phyloP scores from a whole-genome alignment of 73 alveolate species.

The Paraurostyla sp. region DNA sequence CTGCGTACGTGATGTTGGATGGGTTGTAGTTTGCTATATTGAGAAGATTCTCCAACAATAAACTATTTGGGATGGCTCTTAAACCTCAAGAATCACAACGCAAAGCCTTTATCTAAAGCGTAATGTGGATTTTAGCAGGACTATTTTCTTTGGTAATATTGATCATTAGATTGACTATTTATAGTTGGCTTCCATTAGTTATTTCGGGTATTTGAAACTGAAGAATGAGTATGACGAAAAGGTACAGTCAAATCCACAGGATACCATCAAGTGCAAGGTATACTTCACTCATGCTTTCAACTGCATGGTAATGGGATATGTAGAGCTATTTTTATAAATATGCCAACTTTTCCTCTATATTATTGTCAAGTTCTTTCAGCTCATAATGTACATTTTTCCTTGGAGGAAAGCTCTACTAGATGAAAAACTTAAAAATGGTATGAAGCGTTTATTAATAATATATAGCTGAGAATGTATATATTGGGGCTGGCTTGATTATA shows the following conservation, averaged over 20 bases:
- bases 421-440: conserved; percentile 29
- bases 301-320: conserved; percentile 34
- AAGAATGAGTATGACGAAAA: background rate
- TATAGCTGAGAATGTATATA: conserved; percentile 2
- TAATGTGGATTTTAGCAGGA: conserved; percentile 25
- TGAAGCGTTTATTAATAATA: background rate
- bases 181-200: background rate
- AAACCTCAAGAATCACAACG: conserved; percentile 5
- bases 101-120: background rate
- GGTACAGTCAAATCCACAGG: conserved; percentile 10
- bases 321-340: background rate
- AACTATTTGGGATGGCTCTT: conserved; percentile 20
- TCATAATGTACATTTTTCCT: background rate
- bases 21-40: conserved; percentile 18
- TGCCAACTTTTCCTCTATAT: background rate
- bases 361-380: background rate
- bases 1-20: conserved; percentile 22
- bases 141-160: background rate
- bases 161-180: background rate
- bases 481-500: conserved; percentile 20
- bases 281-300: conserved; percentile 40
- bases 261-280: conserved; percentile 17
- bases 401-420: conserved; percentile 27
- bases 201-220: background rate
- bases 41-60: background rate